Evolutionary conservation across 1,139 yeast genomes (phyloP).

Genomic region (Pichia norvegensis): DNA sequence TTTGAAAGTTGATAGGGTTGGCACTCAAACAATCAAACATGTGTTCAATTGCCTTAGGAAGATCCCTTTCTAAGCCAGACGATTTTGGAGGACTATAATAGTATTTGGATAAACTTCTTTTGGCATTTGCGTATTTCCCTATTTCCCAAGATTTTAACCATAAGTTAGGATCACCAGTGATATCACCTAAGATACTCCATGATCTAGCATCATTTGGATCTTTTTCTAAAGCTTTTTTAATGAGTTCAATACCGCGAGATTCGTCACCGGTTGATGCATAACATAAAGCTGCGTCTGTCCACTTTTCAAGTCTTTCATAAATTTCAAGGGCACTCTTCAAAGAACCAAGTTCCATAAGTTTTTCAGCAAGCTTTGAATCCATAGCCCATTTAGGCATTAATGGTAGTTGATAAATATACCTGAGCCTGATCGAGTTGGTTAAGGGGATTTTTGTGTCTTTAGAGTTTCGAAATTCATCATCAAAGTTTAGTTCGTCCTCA

Average conservation of each 20-base stretch:
- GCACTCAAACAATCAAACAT: slow-evolving; percentile 66
- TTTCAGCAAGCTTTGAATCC: slow-evolving; percentile 79
- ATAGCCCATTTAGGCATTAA: slow-evolving; percentile 80
- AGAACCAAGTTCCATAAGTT: slow-evolving; percentile 80
- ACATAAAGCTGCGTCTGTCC: slow-evolving; percentile 84
- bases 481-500: slow-evolving; percentile 28
- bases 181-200: slow-evolving; percentile 77
- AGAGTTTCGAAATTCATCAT: slow-evolving; percentile 20
- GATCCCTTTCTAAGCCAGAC: slow-evolving; percentile 46
- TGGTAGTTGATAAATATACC: slow-evolving; percentile 68
- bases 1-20: slow-evolving; percentile 71
- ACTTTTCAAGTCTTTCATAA: slow-evolving; percentile 69
- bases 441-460: slow-evolving; percentile 20
- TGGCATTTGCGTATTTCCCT: slow-evolving; percentile 78
- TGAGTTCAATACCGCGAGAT: slow-evolving; percentile 52
- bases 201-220: slow-evolving; percentile 80
- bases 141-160: slow-evolving; percentile 89
- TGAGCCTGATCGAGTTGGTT: slow-evolving; percentile 47
- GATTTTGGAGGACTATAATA: slow-evolving; percentile 58
- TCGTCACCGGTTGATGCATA: slow-evolving; percentile 81
- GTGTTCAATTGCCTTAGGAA: slow-evolving; percentile 53
- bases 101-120: slow-evolving; percentile 70
- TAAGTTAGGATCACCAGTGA: slow-evolving; percentile 62
- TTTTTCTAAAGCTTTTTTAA: slow-evolving; percentile 44
- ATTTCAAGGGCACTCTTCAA: slow-evolving; percentile 84